Evolutionary conservation across 83 land plant species (phyloP), one percentile per base, ranked within the genome.

Genomic region (Diphasiastrum complanatum): DNA sequence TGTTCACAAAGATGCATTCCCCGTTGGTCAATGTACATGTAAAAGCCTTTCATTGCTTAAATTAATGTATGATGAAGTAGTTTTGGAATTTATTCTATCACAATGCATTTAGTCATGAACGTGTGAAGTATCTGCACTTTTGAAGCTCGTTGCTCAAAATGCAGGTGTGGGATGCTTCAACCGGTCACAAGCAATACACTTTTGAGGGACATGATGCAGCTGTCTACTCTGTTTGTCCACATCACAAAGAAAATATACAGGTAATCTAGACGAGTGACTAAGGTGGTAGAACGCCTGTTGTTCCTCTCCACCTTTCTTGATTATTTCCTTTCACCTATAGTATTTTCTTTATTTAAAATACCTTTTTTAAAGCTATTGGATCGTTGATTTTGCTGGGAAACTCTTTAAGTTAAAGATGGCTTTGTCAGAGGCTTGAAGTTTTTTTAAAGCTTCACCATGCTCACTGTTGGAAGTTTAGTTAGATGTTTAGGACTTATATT

Each of bases 151-250:
- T 38, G 43, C 14, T 38, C 43, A 38, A 38, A 38, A 14, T 11
- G 45, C 69, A 90, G 97, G 97, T 90, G 2, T 90, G 97, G 97
- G 97, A 90, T 78, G 93, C 93, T 41, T 64, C 62, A 16, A 64
- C 67, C 54, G 97, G 93, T 20, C 81, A 80, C 5, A 81, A 60
- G 47, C 85, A 64, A 36, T 84, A 79, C 54, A 74, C 75, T 1
- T 90, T 90, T 79, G 97, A 90, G 61, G 97, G 97, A 35, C 97
- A 90, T 75, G 97, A 90, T 63, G 93, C 97, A 25, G 83, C 97
- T 57, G 97, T 90, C 5, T 90, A 90, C 75, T 90, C 93, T 33
- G 86, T 90, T 24, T 90, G 97, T 55, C 97, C 97, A 61, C 97
- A 90, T 57, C 74, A 83, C 57, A 90, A 90, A 60, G 93, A 90